Base-by-base conservation (phyloP, 495 filamentous ascomycete species). In the Xylaria scruposa region DNA sequence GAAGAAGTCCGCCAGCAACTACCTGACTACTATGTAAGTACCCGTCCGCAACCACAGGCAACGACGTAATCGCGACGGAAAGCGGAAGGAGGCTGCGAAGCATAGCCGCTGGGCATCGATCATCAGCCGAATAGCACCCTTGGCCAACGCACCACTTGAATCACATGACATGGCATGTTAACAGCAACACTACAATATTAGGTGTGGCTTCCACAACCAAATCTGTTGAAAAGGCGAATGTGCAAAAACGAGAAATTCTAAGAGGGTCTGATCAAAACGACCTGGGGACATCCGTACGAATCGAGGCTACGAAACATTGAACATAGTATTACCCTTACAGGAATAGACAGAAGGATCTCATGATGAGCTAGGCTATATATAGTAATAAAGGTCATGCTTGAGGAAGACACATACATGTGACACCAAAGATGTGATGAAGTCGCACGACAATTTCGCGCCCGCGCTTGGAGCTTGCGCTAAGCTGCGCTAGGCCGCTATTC, bases 71-170 rank as follows among this genome's bases (percentile, higher is more conserved):
- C 40, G 47, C 62, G 42, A 29, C 42, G 62, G 40, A 65, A 47
- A 47, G 44, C 46, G 63, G 65, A 67, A 67, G 49, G 65, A 67
- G 65, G 33, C 47, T 67, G 65, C 49, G 65, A 67, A 42, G 65
- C 64, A 67, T 46, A 40, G 40, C 62, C 40, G 60, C 36, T 63
- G 60, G 12, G 38, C 38, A 63, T 63, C 60, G 17, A 21, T 40
- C 31, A 6, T 61, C 36, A 29, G 33, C 17, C 13, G 59, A 29
- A 40, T 21, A 40, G 26, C 10, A 21, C 46, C 64, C 47, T 24
- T 8, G n/a, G n/a, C 15, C 13, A 42, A 54, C 33, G 64, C 38
- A 19, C 65, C 36, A 26, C 56, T 31, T 26, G 4, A 56, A 67
- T 67, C 49, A 54, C 65, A 67, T 56, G 65, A 56, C 13, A 56